Percentiles rank a stretch among this genome's conserved stretches.
These are phyloP conservation scores for Microglena sp. DNA, from an alignment of 139 green algal species.

Conservation along the genomic window DNA sequence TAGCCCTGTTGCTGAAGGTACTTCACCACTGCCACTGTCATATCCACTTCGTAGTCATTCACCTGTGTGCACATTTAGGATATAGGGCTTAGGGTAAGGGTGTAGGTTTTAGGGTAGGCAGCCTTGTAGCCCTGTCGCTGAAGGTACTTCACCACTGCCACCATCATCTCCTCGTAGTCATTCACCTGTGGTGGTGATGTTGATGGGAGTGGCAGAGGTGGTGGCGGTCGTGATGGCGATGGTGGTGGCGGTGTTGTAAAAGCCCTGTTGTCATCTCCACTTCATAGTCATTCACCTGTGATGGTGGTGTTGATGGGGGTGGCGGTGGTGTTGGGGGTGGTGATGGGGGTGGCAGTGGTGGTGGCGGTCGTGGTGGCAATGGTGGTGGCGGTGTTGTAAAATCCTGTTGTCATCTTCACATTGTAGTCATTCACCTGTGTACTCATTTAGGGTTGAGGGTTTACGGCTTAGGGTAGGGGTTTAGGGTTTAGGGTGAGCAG, in stretches of 20 bases:
- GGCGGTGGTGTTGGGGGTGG: too few species aligned
- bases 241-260: too few species aligned
- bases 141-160: slow-evolving; percentile 43
- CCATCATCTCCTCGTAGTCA: slow-evolving; percentile 21
- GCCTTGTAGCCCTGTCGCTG: slow-evolving; percentile 49
- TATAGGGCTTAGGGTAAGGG: background rate
- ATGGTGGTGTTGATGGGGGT: too few species aligned
- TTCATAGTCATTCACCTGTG: slow-evolving; percentile 36
- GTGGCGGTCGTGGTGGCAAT: too few species aligned
- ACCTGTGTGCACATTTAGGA: slow-evolving; percentile 15
- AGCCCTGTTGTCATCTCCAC: too few species aligned
- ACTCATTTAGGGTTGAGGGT: background rate
- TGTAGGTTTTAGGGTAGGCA: too few species aligned
- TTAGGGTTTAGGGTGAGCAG: too few species aligned
- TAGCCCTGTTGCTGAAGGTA: slow-evolving; percentile 64
- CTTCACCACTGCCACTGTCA: slow-evolving; percentile 33
- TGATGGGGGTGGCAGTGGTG: too few species aligned
- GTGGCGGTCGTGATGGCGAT: too few species aligned
- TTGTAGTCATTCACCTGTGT: slow-evolving; percentile 35
- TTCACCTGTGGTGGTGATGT: slow-evolving; percentile 47
- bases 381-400: too few species aligned
- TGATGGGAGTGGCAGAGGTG: too few species aligned
- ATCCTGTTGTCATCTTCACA: slow-evolving; percentile 45
- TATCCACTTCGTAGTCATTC: slow-evolving; percentile 36
- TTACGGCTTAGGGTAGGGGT: background rate